phyloP scores from a whole-genome alignment of 441 rosid species.

The Populus hybrid region DNA sequence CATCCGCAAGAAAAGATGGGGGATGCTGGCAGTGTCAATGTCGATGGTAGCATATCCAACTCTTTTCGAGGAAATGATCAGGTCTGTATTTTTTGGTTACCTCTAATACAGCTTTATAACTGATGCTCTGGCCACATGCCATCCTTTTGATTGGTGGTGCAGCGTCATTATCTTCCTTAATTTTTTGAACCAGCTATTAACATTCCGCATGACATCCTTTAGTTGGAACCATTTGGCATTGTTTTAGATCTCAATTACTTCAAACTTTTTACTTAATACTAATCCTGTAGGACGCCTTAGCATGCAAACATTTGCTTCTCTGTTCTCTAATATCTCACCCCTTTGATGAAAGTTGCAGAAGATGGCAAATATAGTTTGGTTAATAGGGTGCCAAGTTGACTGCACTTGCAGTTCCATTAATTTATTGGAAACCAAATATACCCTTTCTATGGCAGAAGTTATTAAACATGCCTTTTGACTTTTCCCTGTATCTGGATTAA shows the following conservation, averaged over 20 bases:
- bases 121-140: neutral
- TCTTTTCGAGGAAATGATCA: constrained; percentile 78
- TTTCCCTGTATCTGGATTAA: neutral
- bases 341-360: neutral
- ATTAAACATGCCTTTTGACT: neutral
- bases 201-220: too few relatives aligned
- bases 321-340: neutral
- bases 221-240: neutral
- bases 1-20: constrained; percentile 73
- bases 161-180: neutral
- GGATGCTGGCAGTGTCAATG: constrained; percentile 47
- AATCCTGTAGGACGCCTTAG: neutral
- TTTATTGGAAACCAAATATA: neutral
- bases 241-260: neutral
- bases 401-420: neutral
- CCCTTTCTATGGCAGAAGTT: neutral
- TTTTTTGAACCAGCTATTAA: neutral
- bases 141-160: neutral
- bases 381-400: neutral
- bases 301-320: neutral
- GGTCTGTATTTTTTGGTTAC: constrained; percentile 42
- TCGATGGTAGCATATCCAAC: constrained; percentile 76
- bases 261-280: neutral
- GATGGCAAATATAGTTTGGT: neutral
- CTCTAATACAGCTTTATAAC: neutral